phyloP scores from a whole-genome alignment of 768 basidiomycete genomes.

The Gymnopilus dilepis region DNA sequence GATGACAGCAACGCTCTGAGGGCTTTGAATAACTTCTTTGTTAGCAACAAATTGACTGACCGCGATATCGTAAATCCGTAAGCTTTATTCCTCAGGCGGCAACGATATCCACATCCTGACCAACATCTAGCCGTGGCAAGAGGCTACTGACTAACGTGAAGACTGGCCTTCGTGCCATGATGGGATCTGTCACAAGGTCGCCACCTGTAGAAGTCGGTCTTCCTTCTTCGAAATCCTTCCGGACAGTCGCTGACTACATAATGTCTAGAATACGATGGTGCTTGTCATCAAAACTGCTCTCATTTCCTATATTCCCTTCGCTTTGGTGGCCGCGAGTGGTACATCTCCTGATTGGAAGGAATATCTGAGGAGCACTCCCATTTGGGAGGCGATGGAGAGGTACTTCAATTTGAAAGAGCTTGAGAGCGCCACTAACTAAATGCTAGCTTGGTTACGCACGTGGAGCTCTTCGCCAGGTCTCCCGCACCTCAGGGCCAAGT shows the following conservation, averaged over 20 bases:
- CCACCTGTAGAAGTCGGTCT: conserved; percentile 2
- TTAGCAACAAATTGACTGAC: background rate
- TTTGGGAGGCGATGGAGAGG: conserved; percentile 23
- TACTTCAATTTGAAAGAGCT: background rate
- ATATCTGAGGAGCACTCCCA: conserved; percentile 12
- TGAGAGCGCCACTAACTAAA: background rate
- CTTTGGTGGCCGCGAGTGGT: conserved; percentile 10
- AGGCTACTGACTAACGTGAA: background rate
- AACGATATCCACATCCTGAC: background rate
- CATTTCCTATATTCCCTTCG: conserved; percentile 24
- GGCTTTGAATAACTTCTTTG: background rate
- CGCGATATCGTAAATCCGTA: conserved; percentile 12
- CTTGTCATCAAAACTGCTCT: conserved; percentile 15
- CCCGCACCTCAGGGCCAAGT: background rate
- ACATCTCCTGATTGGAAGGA: conserved; percentile 7
- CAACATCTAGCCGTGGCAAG: background rate
- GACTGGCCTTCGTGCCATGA: background rate
- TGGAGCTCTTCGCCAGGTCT: background rate
- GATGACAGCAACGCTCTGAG: conserved; percentile 10
- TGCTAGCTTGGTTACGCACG: conserved; percentile 6
- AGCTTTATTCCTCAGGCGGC: background rate
- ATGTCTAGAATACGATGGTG: background rate
- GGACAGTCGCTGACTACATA: background rate
- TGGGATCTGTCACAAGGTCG: background rate
- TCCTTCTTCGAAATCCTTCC: no score